Conservation (phyloP, 176 grass and related monocot genomes). For the Cymbopogon citratus region DNA sequence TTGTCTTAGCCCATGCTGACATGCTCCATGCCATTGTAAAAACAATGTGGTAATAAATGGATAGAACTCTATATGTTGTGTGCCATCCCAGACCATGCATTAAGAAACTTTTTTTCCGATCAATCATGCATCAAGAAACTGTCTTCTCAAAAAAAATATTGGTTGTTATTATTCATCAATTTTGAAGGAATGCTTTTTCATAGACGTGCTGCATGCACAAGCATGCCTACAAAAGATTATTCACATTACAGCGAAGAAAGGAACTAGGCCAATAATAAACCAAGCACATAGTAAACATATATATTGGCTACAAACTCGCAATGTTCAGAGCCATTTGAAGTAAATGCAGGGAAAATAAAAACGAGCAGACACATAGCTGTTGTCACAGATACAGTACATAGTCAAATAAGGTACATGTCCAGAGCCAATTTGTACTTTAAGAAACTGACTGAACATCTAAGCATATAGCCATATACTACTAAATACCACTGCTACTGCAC, state of each 20-base stretch:
- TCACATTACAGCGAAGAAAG: not conserved
- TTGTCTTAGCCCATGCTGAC: too few relatives aligned
- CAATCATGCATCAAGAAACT: too few relatives aligned
- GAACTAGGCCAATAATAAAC: not conserved
- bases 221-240: not conserved
- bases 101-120: too few relatives aligned
- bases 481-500: not conserved
- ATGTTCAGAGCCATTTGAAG: constrained; percentile 6
- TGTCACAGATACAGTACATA: not conserved
- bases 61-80: not conserved
- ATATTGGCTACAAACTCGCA: not conserved
- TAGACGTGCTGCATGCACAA: not conserved
- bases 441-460: constrained; percentile 7
- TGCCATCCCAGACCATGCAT: too few relatives aligned
- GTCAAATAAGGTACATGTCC: not conserved
- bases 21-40: too few relatives aligned
- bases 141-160: too few relatives aligned
- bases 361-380: not conserved
- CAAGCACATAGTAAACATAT: not conserved
- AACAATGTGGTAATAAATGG: too few relatives aligned
- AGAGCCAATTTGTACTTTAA: not conserved
- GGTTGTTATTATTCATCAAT: not conserved
- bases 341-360: not conserved
- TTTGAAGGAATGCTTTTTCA: not conserved
- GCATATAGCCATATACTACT: constrained; percentile 21